phyloP scores from a whole-genome alignment of 306 rosid species.

The Mimosa bimucronata region DNA sequence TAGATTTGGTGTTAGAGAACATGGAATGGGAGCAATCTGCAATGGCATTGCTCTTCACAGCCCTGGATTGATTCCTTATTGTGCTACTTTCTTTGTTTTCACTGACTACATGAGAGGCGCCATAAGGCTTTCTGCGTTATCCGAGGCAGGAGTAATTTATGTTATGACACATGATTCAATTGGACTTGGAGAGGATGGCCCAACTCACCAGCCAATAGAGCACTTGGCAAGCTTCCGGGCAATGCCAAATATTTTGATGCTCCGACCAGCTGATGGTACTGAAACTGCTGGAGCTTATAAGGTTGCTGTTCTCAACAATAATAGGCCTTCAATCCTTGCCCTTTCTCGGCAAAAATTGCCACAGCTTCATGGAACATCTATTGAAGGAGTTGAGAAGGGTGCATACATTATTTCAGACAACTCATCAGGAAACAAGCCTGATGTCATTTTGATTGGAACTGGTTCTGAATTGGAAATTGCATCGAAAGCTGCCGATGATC shows the following conservation, averaged over 20 bases:
- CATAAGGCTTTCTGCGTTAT: conserved; percentile 84
- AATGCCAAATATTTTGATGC: conserved; percentile 96
- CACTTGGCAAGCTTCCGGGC: conserved; percentile 98
- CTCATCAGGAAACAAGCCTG: conserved; percentile 89
- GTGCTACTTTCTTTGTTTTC: conserved; percentile 98
- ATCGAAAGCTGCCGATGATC: conserved; percentile 83
- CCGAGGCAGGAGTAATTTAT: conserved; percentile 76
- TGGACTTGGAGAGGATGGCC: conserved; percentile 98
- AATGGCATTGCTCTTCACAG: conserved; percentile 96
- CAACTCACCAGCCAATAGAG: conserved; percentile 97
- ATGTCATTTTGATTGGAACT: conserved; percentile 90
- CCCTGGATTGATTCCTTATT: conserved; percentile 91
- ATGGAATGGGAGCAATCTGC: conserved; percentile 96
- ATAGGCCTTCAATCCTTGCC: conserved; percentile 94
- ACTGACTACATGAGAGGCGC: conserved; percentile 98
- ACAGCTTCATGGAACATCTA: conserved; percentile 76
- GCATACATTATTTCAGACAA: conserved; percentile 84
- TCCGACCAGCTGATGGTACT: conserved; percentile 96
- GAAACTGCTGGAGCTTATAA: conserved; percentile 97
- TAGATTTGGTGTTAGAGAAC: conserved; percentile 96
- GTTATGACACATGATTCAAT: conserved; percentile 98
- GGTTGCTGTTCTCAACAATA: conserved; percentile 74
- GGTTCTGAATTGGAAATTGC: conserved; percentile 97
- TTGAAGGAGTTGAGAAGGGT: conserved; percentile 91
- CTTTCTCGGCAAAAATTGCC: conserved; percentile 91